Evolutionary conservation across 768 basidiomycete genomes (phyloP).

Genomic region (Rickenella mellea): DNA sequence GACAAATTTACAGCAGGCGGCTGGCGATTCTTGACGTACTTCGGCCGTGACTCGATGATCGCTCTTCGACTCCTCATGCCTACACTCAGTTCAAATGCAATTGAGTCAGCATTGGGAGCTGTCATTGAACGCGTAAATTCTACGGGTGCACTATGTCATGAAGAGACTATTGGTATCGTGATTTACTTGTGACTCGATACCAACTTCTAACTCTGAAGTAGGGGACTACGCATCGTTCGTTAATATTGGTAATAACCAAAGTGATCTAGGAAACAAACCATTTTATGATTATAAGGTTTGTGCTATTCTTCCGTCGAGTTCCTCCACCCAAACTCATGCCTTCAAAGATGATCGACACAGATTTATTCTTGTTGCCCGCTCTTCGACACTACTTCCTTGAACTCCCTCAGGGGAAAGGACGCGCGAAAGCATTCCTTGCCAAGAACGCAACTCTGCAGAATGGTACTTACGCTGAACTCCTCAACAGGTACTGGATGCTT

Average conservation of each 20-base stretch:
- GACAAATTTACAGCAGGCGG: constrained; percentile 34
- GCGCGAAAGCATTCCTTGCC: constrained; percentile 23
- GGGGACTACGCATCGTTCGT: constrained; percentile 31
- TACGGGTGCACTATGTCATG: constrained; percentile 34
- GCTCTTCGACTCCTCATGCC: constrained; percentile 32
- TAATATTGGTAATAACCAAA: constrained; percentile 28
- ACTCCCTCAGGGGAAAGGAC: constrained; percentile 28
- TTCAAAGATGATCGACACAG: constrained; percentile 32
- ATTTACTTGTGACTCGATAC: not conserved
- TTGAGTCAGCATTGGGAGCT: constrained; percentile 33
- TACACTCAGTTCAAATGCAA: constrained; percentile 26
- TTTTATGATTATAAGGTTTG: constrained; percentile 28
- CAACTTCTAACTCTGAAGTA: constrained; percentile 1
- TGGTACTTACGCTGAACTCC: constrained; percentile 29
- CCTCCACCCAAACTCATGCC: not conserved
- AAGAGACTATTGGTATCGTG: constrained; percentile 26
- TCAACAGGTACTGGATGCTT: constrained; percentile 20
- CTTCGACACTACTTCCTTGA: constrained; percentile 34
- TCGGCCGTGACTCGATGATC: constrained; percentile 33
- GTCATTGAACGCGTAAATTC: constrained; percentile 32
- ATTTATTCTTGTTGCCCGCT: constrained; percentile 31
- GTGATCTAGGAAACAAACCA: constrained; percentile 28
- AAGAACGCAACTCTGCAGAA: constrained; percentile 29
- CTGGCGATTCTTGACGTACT: constrained; percentile 36
- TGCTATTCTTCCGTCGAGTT: not conserved